Evolutionary conservation across 1,139 yeast genomes (phyloP), one percentile per base, ranked within the genome.

Genomic region (Geotrichum aggregatum): DNA sequence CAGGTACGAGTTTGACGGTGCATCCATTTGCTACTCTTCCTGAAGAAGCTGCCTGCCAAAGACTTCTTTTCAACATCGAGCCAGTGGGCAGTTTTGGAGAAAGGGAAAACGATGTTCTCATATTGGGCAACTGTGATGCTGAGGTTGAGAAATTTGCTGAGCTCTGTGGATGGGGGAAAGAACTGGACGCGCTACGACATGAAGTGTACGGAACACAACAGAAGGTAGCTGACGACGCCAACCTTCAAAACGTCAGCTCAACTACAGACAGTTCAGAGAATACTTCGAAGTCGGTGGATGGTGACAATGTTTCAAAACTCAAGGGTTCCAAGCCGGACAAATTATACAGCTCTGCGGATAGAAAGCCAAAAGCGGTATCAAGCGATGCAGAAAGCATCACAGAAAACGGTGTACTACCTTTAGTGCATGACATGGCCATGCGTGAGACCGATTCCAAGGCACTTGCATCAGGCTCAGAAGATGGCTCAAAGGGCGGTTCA

Each of bases 1-100:
- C 96, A 0, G 98, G 98, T 1, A 89, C 97, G 0, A 87, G 96
- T 0, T 75, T 91, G 44, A 80, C 91, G 0, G 98, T 92, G 0
- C 80, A 79, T 56, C 98, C 98, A 1, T 92, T 91, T 75, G 96
- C 97, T 0, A 74, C 81, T 7, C 71, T 91, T 47, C 96, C 96
- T 0, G 71, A 78, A 2, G 88, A 85, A 62, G 78, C 84, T 0
- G 63, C 69, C 0, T 70, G 79, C n/a, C 65, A 75, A 4, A 72
- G 98, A 54, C 80, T 84, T 0, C 73, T 91, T 56, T 76, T 88
- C 33, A 91, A 92, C 64, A 76, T 77, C 53, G 96, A 87, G 55
- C 63, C 70, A 0, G 97, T 87, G 3, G 98, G 98, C 0, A 84
- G 80, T 58, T 56, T 68, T 11, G 72, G 76, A 10, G 71, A 76